Conservation (phyloP, 73 alveolate species). For the Paramecium tetraurelia region DNA sequence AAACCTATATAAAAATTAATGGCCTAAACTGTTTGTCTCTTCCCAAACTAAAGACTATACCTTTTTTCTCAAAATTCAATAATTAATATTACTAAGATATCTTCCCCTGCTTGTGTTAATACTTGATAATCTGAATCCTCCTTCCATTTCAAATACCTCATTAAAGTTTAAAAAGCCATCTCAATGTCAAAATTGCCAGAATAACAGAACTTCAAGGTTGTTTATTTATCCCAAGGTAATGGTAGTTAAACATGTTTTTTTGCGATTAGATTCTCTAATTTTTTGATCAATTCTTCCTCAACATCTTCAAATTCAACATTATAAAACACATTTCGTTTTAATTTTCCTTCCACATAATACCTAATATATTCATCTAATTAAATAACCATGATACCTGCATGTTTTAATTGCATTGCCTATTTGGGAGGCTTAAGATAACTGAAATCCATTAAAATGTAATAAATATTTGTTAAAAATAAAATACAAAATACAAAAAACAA, state of each 20-base stretch:
- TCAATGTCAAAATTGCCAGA: not conserved
- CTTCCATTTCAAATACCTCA: not conserved
- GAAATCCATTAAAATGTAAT: not conserved
- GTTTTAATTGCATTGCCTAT: not conserved
- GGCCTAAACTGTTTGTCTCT: constrained; percentile 11
- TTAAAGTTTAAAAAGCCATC: not conserved
- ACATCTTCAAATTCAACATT: not conserved
- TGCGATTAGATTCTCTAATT: not conserved
- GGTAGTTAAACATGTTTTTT: not conserved
- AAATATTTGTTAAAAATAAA: not conserved
- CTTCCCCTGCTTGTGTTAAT: constrained; percentile 1
- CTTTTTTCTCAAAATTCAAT: not conserved
- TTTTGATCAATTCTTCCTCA: not conserved
- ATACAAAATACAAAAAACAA: not conserved
- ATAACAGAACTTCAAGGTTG: not conserved
- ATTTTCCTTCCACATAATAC: not conserved
- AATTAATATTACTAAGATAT: not conserved
- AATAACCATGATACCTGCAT: not conserved
- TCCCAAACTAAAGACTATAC: not conserved
- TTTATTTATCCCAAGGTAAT: not conserved
- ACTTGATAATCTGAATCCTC: not conserved
- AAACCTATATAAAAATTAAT: not conserved
- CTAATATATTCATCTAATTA: not conserved
- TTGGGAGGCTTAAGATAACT: not conserved
- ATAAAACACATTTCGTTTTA: not conserved